Base-by-base conservation (phyloP, 306 rosid genomes). In the Ceratonia siliqua region DNA sequence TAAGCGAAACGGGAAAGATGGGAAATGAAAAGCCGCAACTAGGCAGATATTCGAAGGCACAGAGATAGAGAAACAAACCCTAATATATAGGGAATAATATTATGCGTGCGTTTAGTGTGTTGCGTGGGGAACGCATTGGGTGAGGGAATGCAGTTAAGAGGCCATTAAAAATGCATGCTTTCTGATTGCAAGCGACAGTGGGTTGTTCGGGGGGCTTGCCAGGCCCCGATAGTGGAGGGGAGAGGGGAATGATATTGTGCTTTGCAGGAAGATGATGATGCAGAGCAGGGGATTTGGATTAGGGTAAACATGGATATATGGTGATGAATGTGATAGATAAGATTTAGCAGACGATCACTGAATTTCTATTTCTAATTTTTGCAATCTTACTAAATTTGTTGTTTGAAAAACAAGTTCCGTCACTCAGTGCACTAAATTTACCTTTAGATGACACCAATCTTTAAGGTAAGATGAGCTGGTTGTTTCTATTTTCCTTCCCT, bases 121-220 rank as follows among this genome's bases (percentile, higher is more conserved):
- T 36, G 53, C 22, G 78, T 27, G 77, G 71, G 33, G 56, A 46
- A 68, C 0, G 52, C 61, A 74, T 35, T 8, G 15, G 50, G 54
- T 24, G 15, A 58, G 0, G 36, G 17, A 0, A n/a, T 14, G 35
- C 17, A 27, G 78, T 58, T 69, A 57, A 10, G 33, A 28, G 69
- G 74, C 50, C 73, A 41, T 74, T 62, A 55, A 64, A 75, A 73
- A 46, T 1, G 45, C 82, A 67, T 80, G 57, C 1, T 43, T 52
- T 58, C 1, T 52, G 49, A 21, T 18, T 55, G 83, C 10, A 3
- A 42, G 53, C 4, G 4, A 43, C 39, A 3, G 6, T 7, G 62
- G 38, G 11, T n/a, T 45, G 22, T n/a, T 9, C 25, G 76, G 43
- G 48, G 76, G 77, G 78, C 13, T 17, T n/a, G n/a, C n/a, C n/a